These are phyloP conservation scores for Grigorovia yakushimaensis DNA, from an alignment of 805 yeast genomes.

Conservation along the genomic window DNA sequence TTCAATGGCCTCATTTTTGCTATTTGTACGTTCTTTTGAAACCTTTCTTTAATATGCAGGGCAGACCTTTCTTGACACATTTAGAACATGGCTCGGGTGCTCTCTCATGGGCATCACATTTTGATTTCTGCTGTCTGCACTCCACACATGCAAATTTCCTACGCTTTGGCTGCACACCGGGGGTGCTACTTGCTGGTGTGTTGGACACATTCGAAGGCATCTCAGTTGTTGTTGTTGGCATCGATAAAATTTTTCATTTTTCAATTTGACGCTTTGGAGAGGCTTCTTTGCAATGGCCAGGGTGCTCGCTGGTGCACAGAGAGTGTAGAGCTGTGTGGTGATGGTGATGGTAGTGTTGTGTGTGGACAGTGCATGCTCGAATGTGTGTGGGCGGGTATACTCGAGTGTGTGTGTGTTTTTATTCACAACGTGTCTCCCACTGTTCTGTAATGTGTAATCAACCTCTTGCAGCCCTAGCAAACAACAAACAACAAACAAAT, in stretches of 20 bases:
- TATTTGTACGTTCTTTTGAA: constrained; percentile 87
- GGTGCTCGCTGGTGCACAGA: too few species aligned
- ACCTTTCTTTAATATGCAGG: constrained; percentile 67
- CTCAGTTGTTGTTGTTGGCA: background rate
- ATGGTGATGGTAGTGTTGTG: too few species aligned
- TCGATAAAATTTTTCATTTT: background rate
- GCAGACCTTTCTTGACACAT: constrained; percentile 59
- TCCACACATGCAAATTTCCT: constrained; percentile 81
- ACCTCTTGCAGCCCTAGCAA: too few species aligned
- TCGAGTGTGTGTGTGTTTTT: too few species aligned
- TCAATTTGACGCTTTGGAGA: background rate
- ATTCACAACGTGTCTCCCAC: too few species aligned
- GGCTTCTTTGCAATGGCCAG: too few species aligned
- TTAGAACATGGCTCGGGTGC: constrained; percentile 77
- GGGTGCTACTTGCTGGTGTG: background rate
- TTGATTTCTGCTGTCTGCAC: constrained; percentile 90
- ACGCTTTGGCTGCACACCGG: background rate
- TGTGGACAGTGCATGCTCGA: too few species aligned
- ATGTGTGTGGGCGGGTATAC: too few species aligned
- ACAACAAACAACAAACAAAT: too few species aligned
- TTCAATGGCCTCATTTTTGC: constrained; percentile 74
- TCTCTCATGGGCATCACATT: constrained; percentile 74
- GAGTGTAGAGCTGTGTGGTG: too few species aligned
- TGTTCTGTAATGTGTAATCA: too few species aligned
- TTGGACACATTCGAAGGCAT: background rate